A percentile compares a stretch with the other conserved stretches of the same genome.
Evolutionary conservation across 2,329 filamentous ascomycete genomes (phyloP).

Genomic region (Endoconidiophora laricicola): DNA sequence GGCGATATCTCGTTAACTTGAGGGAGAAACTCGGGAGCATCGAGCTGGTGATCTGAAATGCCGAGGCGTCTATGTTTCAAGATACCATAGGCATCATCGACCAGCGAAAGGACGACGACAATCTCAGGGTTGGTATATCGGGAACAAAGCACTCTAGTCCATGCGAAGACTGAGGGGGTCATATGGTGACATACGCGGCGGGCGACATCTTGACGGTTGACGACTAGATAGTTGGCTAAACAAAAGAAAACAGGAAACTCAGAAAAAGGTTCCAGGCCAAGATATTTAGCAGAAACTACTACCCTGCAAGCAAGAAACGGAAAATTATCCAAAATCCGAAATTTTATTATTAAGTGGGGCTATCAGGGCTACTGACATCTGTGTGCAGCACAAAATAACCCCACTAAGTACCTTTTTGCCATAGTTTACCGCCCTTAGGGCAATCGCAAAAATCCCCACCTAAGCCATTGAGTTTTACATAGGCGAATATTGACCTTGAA

Average conservation of each 20-base stretch:
- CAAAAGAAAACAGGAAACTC: conserved; percentile 6
- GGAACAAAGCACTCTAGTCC: conserved; percentile 9
- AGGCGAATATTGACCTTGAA: conserved; percentile 6
- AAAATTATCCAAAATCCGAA: conserved; percentile 7
- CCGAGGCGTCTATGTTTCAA: conserved; percentile 8
- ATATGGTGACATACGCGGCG: conserved; percentile 36
- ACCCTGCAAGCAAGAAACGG: background rate
- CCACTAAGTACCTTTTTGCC: conserved; percentile 19
- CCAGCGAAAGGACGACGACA: conserved; percentile 78
- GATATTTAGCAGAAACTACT: background rate
- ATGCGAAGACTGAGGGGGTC: conserved; percentile 18
- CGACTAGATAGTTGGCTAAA: conserved; percentile 9
- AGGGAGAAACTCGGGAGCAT: conserved; percentile 53
- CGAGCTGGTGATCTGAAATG: conserved; percentile 47
- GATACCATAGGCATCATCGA: background rate
- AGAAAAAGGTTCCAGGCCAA: conserved; percentile 4
- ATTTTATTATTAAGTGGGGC: conserved; percentile 7
- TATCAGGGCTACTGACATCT: conserved; percentile 11
- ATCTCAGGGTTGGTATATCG: conserved; percentile 32
- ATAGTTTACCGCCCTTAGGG: conserved; percentile 21
- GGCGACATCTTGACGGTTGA: conserved; percentile 23
- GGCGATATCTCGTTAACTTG: conserved; percentile 28
- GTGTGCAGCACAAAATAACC: conserved; percentile 11
- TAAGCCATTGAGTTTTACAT: conserved; percentile 6
- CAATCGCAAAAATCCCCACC: conserved; percentile 9